phyloP scores from a whole-genome alignment of 352 stramenopile genomes.

The Phytopythium delawarense region DNA sequence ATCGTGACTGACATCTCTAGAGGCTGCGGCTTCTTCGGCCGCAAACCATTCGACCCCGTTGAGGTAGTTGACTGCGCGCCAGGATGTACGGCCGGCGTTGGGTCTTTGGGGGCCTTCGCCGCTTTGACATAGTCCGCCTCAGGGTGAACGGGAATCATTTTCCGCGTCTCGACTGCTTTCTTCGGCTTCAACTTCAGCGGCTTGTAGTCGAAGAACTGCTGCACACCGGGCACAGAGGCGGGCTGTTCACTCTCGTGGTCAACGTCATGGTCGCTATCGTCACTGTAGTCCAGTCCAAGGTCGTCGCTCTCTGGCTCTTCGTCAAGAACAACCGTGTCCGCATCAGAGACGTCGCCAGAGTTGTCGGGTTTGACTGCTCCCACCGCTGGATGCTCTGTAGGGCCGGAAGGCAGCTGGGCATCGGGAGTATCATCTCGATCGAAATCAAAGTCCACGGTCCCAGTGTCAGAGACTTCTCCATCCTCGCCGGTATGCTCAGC shows the following conservation, averaged over 20 bases:
- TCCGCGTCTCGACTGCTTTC: constrained; percentile 14
- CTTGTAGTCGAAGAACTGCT: constrained; percentile 37
- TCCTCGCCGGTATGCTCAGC: constrained; percentile 7
- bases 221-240: constrained; percentile 16
- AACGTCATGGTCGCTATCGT: constrained; percentile 23
- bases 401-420: not conserved
- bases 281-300: constrained; percentile 33
- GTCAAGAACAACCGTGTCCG: constrained; percentile 1
- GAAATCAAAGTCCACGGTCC: constrained; percentile 26
- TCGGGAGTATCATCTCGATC: not conserved
- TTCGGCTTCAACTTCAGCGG: constrained; percentile 27
- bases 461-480: constrained; percentile 25
- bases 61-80: constrained; percentile 11
- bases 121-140: constrained; percentile 15
- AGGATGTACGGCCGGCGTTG: constrained; percentile 5
- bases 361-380: not conserved
- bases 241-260: constrained; percentile 7
- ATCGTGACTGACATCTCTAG: constrained; percentile 26
- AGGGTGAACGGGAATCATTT: constrained; percentile 24
- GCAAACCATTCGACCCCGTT: constrained; percentile 42
- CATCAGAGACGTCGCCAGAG: not conserved
- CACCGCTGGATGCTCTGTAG: not conserved
- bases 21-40: constrained; percentile 17
- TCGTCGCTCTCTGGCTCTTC: constrained; percentile 31
- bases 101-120: constrained; percentile 4